Base-by-base conservation (phyloP, 2,329 filamentous ascomycete genomes). In the Neofusicoccum ribis region DNA sequence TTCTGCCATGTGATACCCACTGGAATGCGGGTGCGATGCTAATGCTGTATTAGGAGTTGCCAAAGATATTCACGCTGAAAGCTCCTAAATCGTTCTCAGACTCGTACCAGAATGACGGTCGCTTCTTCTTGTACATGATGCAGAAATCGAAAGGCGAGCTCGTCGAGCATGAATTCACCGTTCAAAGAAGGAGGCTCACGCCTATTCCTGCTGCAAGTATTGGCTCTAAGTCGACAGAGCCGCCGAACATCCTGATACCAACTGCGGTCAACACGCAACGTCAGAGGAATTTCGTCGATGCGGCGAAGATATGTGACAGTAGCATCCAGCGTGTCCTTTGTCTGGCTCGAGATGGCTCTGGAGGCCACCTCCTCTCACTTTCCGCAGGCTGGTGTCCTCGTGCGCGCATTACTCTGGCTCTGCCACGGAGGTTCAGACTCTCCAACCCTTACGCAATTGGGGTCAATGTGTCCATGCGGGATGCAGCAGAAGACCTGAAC, bases 321-420 rank as follows among this genome's bases (percentile, higher is more conserved):
- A 66, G 74, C 47, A 67, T 76, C 5, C 73, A 77, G 51, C 72
- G 76, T 17, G 64, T 77, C 0, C 69, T 72, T 6, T 69, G 70
- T 31, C 69, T 79, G 43, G 68, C 56, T 17, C 71, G 72, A 27
- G 61, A 68, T 6, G 65, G 71, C 27, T 62, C 70, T 37, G 67
- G 58, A 5, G 70, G 71, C 31, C 62, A 69, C 31, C 69, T 68
- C 51, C 39, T 79, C 15, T 72, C 72, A n/a, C 54, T 78, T 14
- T 70, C 67, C 34, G 74, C 77, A 14, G 75, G 76, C 31, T 78
- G 77, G 77, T 75, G 76, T 31, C 72, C 68, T 41, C 76, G 77
- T 37, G 63, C 76, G 27, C 76, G 73, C 31, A 68, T 69, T 3
- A 71, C n/a, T 8, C 51, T 64, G 7, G 41, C 44, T 7, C 63